Evolutionary conservation across 352 stramenopile genomes (phyloP), one percentile per base, ranked within the genome.

Genomic region (Pythium periplocum): DNA sequence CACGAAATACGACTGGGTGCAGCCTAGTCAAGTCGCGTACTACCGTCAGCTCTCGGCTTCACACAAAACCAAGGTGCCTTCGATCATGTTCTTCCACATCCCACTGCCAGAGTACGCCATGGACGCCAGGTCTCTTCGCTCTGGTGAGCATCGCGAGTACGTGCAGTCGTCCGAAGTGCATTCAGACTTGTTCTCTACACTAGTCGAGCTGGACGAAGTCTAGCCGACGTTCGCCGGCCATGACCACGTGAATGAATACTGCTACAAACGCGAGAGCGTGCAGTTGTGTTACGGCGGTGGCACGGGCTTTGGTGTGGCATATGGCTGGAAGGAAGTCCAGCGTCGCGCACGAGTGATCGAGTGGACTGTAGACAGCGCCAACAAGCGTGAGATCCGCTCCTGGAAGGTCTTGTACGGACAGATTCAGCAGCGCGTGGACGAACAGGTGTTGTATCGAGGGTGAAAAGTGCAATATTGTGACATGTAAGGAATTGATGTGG

Each of bases 61-160:
- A 11, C 64, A 73, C 10, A 37, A 44, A 17, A 51, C 30, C 5
- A 2, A 1, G 0, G 52, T 68, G 32, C 64, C 60, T 6, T 59
- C 60, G 11, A 34, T 76, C 12, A 71, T 66, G 43, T 76, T 71
- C 45, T 75, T 75, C 57, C 57, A 65, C 47, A 65, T 65, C 48
- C 58, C 58, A 8, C 12, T 65, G 11, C 58, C 58, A 3, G 59
- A 66, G 53, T 66, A 66, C 40, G 48, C 43, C 2, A 42, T 51
- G 45, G 50, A 47, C 35, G 9, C 38, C 11, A 17, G 2, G 31
- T 45, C 45, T 2, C 26, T 47, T 3, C 50, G 38, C 9, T 38
- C 31, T 0, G 58, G 52, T 1, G 37, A 61, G 2, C 40, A 53
- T 8, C 31, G 40, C 0, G 60, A 68, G 41, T 26, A 4, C 2